These are phyloP conservation scores for Phytophthora foliorum DNA, from an alignment of 352 stramenopile genomes.

Conservation along the genomic window DNA sequence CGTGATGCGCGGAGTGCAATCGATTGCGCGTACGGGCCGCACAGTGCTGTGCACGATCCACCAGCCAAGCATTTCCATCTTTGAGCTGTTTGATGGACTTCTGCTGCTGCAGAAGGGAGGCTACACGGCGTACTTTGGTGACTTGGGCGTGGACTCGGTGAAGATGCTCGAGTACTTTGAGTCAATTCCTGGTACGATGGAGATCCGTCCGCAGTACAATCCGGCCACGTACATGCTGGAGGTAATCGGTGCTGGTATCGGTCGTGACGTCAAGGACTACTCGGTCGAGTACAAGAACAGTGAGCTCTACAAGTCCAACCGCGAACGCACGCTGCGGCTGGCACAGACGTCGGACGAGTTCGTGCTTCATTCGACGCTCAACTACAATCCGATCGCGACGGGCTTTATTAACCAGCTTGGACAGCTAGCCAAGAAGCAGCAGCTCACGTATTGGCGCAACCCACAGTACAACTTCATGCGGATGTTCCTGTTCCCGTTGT, in stretches of 20 bases:
- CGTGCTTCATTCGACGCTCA: constrained; percentile 54
- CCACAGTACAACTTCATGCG: constrained; percentile 39
- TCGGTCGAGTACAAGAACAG: constrained; percentile 28
- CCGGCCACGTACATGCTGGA: constrained; percentile 26
- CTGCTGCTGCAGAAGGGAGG: constrained; percentile 82
- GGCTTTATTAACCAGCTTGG: constrained; percentile 23
- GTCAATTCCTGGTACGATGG: constrained; percentile 69
- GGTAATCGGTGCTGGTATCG: constrained; percentile 24
- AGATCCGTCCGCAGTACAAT: constrained; percentile 31
- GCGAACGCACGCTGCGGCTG: constrained; percentile 42
- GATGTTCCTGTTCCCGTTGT: constrained; percentile 53
- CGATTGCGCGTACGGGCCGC: constrained; percentile 76
- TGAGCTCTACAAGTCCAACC: constrained; percentile 16
- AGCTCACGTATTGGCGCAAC: constrained; percentile 44
- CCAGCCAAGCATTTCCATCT: constrained; percentile 87
- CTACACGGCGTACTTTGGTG: constrained; percentile 86
- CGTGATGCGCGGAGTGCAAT: constrained; percentile 52
- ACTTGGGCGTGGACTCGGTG: constrained; percentile 82
- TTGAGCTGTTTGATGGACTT: constrained; percentile 92
- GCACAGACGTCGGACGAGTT: constrained; percentile 54
- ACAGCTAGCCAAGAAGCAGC: constrained; percentile 29
- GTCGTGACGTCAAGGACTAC: constrained; percentile 26
- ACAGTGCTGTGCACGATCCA: constrained; percentile 77
- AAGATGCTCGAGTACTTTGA: constrained; percentile 92
- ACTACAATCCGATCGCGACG: constrained; percentile 41